These are phyloP conservation scores for Schizothecium vesticola DNA, from an alignment of 495 filamentous ascomycete species.

Conservation along the genomic window DNA sequence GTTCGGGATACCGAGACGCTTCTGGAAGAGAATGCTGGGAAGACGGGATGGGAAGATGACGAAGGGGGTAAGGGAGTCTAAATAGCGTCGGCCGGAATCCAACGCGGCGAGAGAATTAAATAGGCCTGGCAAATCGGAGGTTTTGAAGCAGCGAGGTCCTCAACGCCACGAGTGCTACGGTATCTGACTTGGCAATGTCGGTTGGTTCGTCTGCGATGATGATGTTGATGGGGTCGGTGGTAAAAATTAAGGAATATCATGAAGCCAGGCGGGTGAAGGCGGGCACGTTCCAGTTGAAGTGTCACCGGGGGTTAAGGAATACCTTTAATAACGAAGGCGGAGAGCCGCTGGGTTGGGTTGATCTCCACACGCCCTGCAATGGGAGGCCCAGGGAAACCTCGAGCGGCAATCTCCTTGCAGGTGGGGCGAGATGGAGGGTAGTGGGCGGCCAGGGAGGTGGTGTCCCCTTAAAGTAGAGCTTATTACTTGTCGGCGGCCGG, in stretches of 20 bases:
- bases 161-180: conserved; percentile 15
- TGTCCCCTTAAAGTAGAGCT: conserved; percentile 4
- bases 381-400: conserved; percentile 15
- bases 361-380: conserved; percentile 19
- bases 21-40: background rate
- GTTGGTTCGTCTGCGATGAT: conserved; percentile 11
- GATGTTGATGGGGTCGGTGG: conserved; percentile 12
- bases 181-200: conserved; percentile 20
- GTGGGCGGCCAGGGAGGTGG: background rate
- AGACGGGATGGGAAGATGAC: conserved; percentile 5
- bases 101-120: conserved; percentile 6
- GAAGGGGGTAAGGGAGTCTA: conserved; percentile 4
- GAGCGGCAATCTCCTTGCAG: conserved; percentile 21
- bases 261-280: conserved; percentile 3
- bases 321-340: conserved; percentile 4
- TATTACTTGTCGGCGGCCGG: conserved; percentile 6
- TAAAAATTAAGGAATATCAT: conserved; percentile 8
- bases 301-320: conserved; percentile 5
- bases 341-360: conserved; percentile 17
- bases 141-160: conserved; percentile 11
- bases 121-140: conserved; percentile 10
- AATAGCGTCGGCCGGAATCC: conserved; percentile 1
- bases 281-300: conserved; percentile 3
- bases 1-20: background rate
- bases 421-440: conserved; percentile 1